Percentiles rank a stretch among this genome's conserved stretches.
phyloP scores from a whole-genome alignment of 2,329 filamentous ascomycete species.

The Calonectria leucothoes region DNA sequence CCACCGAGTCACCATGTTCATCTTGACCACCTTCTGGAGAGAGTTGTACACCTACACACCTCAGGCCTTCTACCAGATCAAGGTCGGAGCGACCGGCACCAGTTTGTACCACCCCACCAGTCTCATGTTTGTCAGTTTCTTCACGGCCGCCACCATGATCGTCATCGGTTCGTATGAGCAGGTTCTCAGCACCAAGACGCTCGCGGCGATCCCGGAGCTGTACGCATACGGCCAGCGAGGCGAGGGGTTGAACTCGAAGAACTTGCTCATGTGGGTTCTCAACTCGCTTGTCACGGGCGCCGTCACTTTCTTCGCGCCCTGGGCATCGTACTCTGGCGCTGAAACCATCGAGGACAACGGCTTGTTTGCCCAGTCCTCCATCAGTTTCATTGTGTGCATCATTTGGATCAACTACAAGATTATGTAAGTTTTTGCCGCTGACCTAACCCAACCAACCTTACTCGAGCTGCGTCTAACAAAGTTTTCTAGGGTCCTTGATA shows the following conservation, averaged over 20 bases:
- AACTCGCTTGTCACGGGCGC: constrained; percentile 79
- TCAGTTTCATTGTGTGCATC: constrained; percentile 78
- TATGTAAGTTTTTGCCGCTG: constrained; percentile 65
- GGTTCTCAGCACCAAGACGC: constrained; percentile 83
- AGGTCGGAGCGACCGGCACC: constrained; percentile 89
- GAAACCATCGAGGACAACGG: constrained; percentile 71
- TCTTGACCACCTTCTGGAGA: constrained; percentile 93
- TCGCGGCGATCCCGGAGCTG: constrained; percentile 90
- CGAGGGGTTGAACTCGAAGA: constrained; percentile 77
- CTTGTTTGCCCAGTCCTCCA: constrained; percentile 79
- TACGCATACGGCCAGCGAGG: constrained; percentile 85
- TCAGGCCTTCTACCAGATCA: constrained; percentile 85
- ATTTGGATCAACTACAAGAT: constrained; percentile 82
- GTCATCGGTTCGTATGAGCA: constrained; percentile 93
- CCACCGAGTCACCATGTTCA: constrained; percentile 87
- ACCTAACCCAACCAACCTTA: too few relatives aligned
- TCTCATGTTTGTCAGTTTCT: constrained; percentile 90
- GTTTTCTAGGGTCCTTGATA: constrained; percentile 72
- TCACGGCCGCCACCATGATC: constrained; percentile 91
- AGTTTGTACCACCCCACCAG: constrained; percentile 80
- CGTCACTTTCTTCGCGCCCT: constrained; percentile 75
- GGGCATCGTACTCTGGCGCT: constrained; percentile 61
- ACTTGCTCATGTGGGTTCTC: constrained; percentile 83
- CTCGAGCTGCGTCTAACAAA: constrained; percentile 24
- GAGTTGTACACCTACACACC: constrained; percentile 84